Conservation (phyloP, 352 stramenopile genomes). For the Peronospora destructor region DNA sequence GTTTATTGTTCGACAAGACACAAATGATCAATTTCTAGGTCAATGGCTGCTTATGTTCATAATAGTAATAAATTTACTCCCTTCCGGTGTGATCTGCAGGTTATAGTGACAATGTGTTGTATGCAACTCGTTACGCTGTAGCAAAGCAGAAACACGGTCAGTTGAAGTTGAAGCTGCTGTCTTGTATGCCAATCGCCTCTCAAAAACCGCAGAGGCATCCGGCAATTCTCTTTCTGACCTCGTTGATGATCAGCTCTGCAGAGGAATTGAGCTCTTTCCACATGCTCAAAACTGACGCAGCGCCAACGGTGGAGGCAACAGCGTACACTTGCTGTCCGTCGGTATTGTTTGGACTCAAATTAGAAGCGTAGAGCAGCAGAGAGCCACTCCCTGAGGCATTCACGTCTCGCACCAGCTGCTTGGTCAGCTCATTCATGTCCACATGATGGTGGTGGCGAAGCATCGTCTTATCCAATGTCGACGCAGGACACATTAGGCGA, state of each 20-base stretch:
- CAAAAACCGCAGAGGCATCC: conserved; percentile 67
- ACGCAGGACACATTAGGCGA: conserved; percentile 42
- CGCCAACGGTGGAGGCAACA: conserved; percentile 36
- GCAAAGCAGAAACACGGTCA: conserved; percentile 1
- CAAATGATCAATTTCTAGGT: too few relatives aligned
- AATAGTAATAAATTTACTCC: too few relatives aligned
- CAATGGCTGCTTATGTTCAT: too few relatives aligned
- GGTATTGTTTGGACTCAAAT: conserved; percentile 6
- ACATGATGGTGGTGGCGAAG: conserved; percentile 68
- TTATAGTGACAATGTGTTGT: too few relatives aligned
- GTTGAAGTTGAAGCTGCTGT: conserved; percentile 13
- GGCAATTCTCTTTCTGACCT: conserved; percentile 51
- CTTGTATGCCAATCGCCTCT: background rate
- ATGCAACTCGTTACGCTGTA: background rate
- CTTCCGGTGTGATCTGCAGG: too few relatives aligned
- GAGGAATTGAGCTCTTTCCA: conserved; percentile 43
- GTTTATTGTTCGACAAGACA: too few relatives aligned
- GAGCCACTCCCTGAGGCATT: conserved; percentile 47
- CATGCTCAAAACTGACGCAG: conserved; percentile 45
- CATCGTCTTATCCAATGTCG: conserved; percentile 49
- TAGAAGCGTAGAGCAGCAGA: conserved; percentile 28
- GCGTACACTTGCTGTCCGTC: conserved; percentile 26
- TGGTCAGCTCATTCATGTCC: conserved; percentile 63
- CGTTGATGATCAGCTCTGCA: conserved; percentile 37
- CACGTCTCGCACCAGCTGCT: conserved; percentile 48